These are phyloP conservation scores for Salix udensis DNA, from an alignment of 345 rosid species.

Conservation along the genomic window DNA sequence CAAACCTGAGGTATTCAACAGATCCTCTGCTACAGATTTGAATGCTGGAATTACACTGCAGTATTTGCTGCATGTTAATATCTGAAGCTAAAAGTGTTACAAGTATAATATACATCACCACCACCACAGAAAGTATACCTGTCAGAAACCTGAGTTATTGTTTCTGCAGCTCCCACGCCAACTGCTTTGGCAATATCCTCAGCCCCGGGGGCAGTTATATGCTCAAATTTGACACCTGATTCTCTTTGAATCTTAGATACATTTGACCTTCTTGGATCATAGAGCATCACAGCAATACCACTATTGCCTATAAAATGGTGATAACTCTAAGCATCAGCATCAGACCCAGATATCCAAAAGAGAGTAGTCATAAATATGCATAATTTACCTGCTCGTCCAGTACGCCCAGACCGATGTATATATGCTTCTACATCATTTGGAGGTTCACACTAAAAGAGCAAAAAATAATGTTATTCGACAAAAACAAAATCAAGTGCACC, in stretches of 20 bases:
- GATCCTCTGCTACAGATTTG: slow-evolving; percentile 68
- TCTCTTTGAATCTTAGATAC: slow-evolving; percentile 72
- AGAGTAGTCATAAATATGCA: background rate
- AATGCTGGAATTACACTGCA: slow-evolving; percentile 92
- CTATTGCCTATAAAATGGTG: slow-evolving; percentile 54
- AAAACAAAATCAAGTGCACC: background rate
- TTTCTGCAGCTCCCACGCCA: slow-evolving; percentile 72
- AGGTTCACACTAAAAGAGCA: slow-evolving; percentile 76
- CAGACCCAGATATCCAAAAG: slow-evolving; percentile 6
- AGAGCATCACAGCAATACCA: slow-evolving; percentile 94
- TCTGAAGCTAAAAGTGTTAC: background rate
- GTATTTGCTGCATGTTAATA: background rate
- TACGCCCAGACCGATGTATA: slow-evolving; percentile 96
- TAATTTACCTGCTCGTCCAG: slow-evolving; percentile 90
- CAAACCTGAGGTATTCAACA: slow-evolving; percentile 63
- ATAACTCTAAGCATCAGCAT: slow-evolving; percentile 10
- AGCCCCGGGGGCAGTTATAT: slow-evolving; percentile 72
- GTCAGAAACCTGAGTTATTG: slow-evolving; percentile 71
- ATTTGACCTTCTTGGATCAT: slow-evolving; percentile 73
- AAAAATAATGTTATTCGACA: slow-evolving; percentile 2
- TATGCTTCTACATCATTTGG: slow-evolving; percentile 97
- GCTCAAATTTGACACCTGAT: slow-evolving; percentile 92
- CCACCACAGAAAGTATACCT: slow-evolving; percentile 43
- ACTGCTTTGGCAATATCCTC: slow-evolving; percentile 79
- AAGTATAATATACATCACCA: background rate